Percentiles rank a stretch among this genome's conserved stretches.
phyloP scores from a whole-genome alignment of 2,329 filamentous ascomycete species.

The Pezicula neosporulosa region DNA sequence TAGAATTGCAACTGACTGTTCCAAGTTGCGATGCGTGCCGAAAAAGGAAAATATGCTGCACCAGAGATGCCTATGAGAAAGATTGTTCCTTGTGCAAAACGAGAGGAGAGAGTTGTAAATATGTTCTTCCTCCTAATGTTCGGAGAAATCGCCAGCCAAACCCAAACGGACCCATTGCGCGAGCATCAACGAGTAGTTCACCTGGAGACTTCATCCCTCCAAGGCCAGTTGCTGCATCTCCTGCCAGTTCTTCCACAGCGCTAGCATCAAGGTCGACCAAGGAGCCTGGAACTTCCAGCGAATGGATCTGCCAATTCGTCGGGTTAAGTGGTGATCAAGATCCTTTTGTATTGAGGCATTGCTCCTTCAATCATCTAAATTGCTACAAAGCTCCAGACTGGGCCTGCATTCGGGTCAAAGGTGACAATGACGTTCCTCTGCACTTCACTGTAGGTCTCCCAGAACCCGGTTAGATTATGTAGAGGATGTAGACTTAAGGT shows the following conservation, averaged over 20 bases:
- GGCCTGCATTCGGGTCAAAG: constrained; percentile 20
- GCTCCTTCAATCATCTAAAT: constrained; percentile 22
- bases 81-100: constrained; percentile 21
- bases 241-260: neutral
- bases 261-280: neutral
- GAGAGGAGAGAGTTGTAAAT: constrained; percentile 21
- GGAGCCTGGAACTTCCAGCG: neutral
- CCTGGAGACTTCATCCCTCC: constrained; percentile 10
- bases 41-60: constrained; percentile 24
- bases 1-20: constrained; percentile 1
- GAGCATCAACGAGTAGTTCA: constrained; percentile 10
- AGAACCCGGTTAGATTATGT: too few species aligned
- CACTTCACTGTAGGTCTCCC: constrained; percentile 18
- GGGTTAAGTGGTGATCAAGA: constrained; percentile 24
- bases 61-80: constrained; percentile 20
- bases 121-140: constrained; percentile 20
- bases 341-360: constrained; percentile 22
- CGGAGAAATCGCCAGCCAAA: constrained; percentile 13
- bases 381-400: constrained; percentile 21
- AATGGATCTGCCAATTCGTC: constrained; percentile 22
- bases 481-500: neutral
- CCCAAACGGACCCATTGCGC: constrained; percentile 4
- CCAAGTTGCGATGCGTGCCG: constrained; percentile 23
- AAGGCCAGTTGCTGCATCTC: neutral
- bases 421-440: constrained; percentile 15